A percentile compares a stretch with the other conserved stretches of the same genome.
These are phyloP conservation scores for Trichocladium uniseriatum DNA, from an alignment of 495 filamentous ascomycete genomes.

Conservation along the genomic window DNA sequence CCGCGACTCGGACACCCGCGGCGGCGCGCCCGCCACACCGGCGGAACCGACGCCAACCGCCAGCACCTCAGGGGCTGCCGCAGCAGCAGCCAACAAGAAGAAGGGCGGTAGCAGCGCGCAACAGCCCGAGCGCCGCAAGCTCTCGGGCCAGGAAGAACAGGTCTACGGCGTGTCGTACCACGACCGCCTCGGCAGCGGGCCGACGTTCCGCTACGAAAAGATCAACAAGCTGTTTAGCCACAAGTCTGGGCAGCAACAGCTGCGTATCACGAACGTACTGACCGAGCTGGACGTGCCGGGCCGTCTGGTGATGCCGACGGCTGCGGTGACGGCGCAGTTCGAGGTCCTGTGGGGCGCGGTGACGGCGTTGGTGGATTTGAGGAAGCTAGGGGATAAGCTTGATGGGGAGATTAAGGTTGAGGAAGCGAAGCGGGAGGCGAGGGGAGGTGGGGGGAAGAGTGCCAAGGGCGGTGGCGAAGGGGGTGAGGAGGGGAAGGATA, in stretches of 20 bases:
- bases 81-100: slow-evolving; percentile 39
- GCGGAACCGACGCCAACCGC: slow-evolving; percentile 23
- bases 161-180: slow-evolving; percentile 78
- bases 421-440: slow-evolving; percentile 53
- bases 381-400: slow-evolving; percentile 78
- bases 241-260: slow-evolving; percentile 72
- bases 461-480: slow-evolving; percentile 6
- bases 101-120: slow-evolving; percentile 35
- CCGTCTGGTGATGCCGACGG: slow-evolving; percentile 77
- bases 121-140: slow-evolving; percentile 51
- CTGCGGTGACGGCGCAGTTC: slow-evolving; percentile 66
- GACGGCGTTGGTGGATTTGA: slow-evolving; percentile 63
- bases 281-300: slow-evolving; percentile 70
- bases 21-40: slow-evolving; percentile 22
- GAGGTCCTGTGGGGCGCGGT: slow-evolving; percentile 71
- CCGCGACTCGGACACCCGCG: slow-evolving; percentile 43
- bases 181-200: slow-evolving; percentile 69
- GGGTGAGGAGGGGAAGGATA: slow-evolving; percentile 7
- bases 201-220: slow-evolving; percentile 71
- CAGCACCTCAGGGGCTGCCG: slow-evolving; percentile 14
- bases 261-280: slow-evolving; percentile 68
- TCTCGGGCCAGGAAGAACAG: slow-evolving; percentile 62
- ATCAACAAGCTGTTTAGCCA: slow-evolving; percentile 73
- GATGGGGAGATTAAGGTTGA: slow-evolving; percentile 72
- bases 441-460: slow-evolving; percentile 38